Percentiles rank a stretch among this genome's conserved stretches.
phyloP scores from a whole-genome alignment of 768 basidiomycete genomes.

The Artomyces pyxidatus region DNA sequence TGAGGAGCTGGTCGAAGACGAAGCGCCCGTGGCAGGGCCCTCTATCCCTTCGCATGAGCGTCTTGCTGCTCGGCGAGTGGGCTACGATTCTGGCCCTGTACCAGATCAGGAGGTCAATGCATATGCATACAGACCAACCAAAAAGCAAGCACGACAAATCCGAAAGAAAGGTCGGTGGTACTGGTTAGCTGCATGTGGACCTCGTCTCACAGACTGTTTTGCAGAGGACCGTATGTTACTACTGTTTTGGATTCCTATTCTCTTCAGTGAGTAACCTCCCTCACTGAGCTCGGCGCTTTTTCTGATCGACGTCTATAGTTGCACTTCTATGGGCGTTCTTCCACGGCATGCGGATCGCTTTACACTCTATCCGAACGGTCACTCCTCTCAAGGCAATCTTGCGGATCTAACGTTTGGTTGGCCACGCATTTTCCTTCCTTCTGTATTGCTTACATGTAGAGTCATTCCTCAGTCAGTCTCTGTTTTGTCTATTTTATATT shows the following conservation, averaged over 20 bases:
- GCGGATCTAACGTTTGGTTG: slow-evolving; percentile 14
- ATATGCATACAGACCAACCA: slow-evolving; percentile 53
- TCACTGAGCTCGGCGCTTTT: too few species aligned
- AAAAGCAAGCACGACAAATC: slow-evolving; percentile 33
- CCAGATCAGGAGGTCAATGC: slow-evolving; percentile 64
- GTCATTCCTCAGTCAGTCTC: too few species aligned
- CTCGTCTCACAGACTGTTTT: slow-evolving; percentile 8
- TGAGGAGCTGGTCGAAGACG: slow-evolving; percentile 3
- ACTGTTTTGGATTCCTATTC: slow-evolving; percentile 80
- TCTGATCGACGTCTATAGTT: slow-evolving; percentile 14
- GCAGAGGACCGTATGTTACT: slow-evolving; percentile 80
- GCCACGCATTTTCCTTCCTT: too few species aligned
- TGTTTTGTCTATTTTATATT: too few species aligned
- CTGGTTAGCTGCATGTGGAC: too few species aligned
- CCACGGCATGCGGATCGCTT: slow-evolving; percentile 17
- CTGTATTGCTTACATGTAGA: too few species aligned
- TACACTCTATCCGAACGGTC: slow-evolving; percentile 13
- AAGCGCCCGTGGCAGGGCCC: slow-evolving; percentile 5
- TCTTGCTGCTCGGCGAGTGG: slow-evolving; percentile 26
- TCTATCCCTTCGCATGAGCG: slow-evolving; percentile 25
- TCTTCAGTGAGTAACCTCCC: slow-evolving; percentile 50
- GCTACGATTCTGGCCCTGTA: slow-evolving; percentile 38
- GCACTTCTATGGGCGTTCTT: slow-evolving; percentile 27
- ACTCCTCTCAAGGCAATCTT: slow-evolving; percentile 11
- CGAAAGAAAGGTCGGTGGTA: slow-evolving; percentile 65